These are phyloP conservation scores for Phanerochaete carnosa DNA, from an alignment of 768 basidiomycete genomes.

Conservation along the genomic window DNA sequence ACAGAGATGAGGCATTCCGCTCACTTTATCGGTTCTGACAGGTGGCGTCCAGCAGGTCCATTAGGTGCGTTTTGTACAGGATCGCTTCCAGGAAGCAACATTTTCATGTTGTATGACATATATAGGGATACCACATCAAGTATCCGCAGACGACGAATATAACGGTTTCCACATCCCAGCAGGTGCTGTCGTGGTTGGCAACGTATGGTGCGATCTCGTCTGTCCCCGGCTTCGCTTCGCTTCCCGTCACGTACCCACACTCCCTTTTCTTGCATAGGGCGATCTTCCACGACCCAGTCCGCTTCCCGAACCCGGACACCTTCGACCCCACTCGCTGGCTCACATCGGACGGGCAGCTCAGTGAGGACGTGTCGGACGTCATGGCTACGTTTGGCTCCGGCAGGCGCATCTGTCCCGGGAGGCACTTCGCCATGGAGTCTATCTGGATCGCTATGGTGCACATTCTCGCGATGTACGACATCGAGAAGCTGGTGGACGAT, in stretches of 20 bases:
- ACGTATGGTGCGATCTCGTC: slow-evolving; percentile 22
- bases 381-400: slow-evolving; percentile 15
- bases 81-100: not conserved
- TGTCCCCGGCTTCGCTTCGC: slow-evolving; percentile 33
- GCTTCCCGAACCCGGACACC: slow-evolving; percentile 19
- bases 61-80: not conserved
- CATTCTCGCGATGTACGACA: slow-evolving; percentile 20
- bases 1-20: not conserved
- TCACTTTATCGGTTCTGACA: not conserved
- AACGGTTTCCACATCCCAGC: slow-evolving; percentile 29
- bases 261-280: slow-evolving; percentile 26
- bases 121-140: slow-evolving; percentile 23
- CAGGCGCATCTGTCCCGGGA: slow-evolving; percentile 22
- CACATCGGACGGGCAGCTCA: slow-evolving; percentile 8
- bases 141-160: slow-evolving; percentile 27
- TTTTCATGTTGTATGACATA: not conserved
- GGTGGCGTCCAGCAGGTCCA: slow-evolving; percentile 16
- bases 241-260: slow-evolving; percentile 32
- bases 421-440: slow-evolving; percentile 18
- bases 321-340: slow-evolving; percentile 23
- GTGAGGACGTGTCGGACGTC: slow-evolving; percentile 1
- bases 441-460: slow-evolving; percentile 20
- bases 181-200: slow-evolving; percentile 26
- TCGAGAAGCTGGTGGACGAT: slow-evolving; percentile 1
- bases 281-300: slow-evolving; percentile 16